phyloP scores from a whole-genome alignment of 75 land plant species.

The Picea sitchensis region DNA sequence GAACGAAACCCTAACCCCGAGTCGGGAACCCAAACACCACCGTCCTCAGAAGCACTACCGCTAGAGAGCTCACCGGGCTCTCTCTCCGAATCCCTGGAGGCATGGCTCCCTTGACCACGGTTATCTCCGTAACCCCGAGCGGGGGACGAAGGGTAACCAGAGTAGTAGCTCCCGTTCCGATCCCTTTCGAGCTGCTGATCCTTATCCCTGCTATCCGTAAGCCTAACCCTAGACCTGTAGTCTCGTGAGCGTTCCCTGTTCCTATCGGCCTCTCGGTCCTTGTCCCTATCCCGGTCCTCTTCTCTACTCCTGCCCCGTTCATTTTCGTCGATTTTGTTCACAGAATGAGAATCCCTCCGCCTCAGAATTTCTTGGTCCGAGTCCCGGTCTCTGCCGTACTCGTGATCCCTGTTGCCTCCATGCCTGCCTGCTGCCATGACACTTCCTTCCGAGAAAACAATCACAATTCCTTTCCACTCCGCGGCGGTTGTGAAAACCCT shows the following conservation, averaged over 20 bases:
- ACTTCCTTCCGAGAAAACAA: too few species aligned
- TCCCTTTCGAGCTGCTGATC: neutral
- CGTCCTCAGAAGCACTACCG: slow-evolving; percentile 67
- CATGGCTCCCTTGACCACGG: neutral
- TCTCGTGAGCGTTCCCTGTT: neutral
- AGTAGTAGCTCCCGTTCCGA: neutral
- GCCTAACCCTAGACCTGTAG: slow-evolving; percentile 4
- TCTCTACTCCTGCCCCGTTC: slow-evolving; percentile 13
- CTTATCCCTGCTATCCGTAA: neutral
- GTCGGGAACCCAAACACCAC: slow-evolving; percentile 11
- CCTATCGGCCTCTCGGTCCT: neutral
- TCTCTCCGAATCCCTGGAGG: slow-evolving; percentile 24
- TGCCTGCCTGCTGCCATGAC: slow-evolving; percentile 12
- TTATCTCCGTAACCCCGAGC: neutral
- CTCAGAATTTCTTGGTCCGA: neutral
- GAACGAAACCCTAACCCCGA: slow-evolving; percentile 1
- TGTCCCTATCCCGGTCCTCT: neutral
- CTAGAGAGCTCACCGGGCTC: slow-evolving; percentile 85
- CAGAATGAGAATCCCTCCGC: neutral
- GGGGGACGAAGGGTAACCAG: slow-evolving; percentile 5
- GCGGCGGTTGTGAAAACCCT: too few species aligned
- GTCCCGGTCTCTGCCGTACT: slow-evolving; percentile 10
- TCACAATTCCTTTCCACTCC: too few species aligned
- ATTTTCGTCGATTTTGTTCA: neutral
- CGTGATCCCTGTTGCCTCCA: slow-evolving; percentile 10